Evolutionary conservation across 306 rosid genomes (phyloP).

Genomic region (Malus asiatica): DNA sequence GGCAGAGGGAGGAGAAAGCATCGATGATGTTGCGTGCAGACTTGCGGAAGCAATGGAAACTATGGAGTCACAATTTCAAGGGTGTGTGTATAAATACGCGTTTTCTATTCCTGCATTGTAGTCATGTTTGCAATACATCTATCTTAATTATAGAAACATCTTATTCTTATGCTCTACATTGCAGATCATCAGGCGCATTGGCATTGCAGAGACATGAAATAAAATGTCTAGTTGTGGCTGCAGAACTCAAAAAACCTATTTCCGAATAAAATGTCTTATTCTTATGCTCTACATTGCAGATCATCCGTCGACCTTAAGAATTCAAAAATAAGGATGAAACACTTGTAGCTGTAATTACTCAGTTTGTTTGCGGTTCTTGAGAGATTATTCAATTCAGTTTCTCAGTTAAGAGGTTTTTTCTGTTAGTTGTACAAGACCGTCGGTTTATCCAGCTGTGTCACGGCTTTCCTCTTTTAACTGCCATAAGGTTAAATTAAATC

Average conservation of each 20-base stretch:
- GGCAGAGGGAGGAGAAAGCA: slow-evolving; percentile 81
- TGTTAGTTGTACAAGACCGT: neutral
- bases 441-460: neutral
- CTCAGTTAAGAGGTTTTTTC: neutral
- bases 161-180: neutral
- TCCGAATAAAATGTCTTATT: too few species aligned
- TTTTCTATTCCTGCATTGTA: neutral
- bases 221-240: neutral
- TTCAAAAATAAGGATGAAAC: neutral
- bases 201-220: neutral
- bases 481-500: neutral
- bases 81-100: slow-evolving; percentile 28
- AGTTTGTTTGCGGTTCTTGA: neutral
- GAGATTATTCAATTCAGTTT: neutral
- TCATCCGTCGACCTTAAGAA: neutral
- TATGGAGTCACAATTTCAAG: slow-evolving; percentile 67
- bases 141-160: neutral
- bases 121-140: neutral
- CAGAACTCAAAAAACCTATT: neutral
- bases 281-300: too few species aligned
- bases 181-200: neutral
- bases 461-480: neutral
- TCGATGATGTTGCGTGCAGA: slow-evolving; percentile 67
- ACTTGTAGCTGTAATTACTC: neutral
- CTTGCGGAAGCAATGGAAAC: slow-evolving; percentile 45